phyloP scores from a whole-genome alignment of 192 early-diverging fungal genomes.

The Podila minutissima region DNA sequence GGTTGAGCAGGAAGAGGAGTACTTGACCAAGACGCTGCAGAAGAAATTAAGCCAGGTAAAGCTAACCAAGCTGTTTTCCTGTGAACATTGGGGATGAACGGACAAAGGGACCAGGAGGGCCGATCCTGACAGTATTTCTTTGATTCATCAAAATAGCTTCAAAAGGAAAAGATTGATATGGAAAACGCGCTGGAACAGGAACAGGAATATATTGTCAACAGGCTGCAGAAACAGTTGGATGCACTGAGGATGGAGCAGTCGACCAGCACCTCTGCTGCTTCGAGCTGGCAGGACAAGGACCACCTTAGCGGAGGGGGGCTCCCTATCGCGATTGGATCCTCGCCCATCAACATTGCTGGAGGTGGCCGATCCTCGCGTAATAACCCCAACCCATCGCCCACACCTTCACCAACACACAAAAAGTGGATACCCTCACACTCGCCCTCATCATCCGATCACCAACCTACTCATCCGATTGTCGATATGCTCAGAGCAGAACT shows the following conservation, averaged over 20 bases:
- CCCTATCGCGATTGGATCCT: conserved; percentile 32
- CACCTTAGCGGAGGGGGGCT: conserved; percentile 21
- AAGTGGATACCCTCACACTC: conserved; percentile 50
- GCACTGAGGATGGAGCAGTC: conserved; percentile 54
- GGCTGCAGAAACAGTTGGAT: conserved; percentile 86
- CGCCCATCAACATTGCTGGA: conserved; percentile 48
- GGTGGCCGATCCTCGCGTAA: conserved; percentile 37
- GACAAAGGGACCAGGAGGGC: no score
- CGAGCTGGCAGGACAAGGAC: conserved; percentile 53
- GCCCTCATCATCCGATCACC: conserved; percentile 39
- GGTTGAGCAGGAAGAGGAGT: conserved; percentile 86
- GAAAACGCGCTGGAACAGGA: conserved; percentile 92
- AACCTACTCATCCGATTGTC: conserved; percentile 45
- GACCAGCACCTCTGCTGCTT: conserved; percentile 30
- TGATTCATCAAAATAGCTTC: conserved; percentile 59
- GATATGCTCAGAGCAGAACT: conserved; percentile 54
- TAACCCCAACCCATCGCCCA: conserved; percentile 43
- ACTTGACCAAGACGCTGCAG: conserved; percentile 81
- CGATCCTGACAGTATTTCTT: no score
- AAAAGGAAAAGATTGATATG: conserved; percentile 91
- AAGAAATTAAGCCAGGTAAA: conserved; percentile 72
- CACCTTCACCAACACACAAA: conserved; percentile 47
- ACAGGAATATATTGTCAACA: conserved; percentile 92
- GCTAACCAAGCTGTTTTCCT: conserved; percentile 1
- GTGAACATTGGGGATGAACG: no score